A percentile compares a stretch with the other conserved stretches of the same genome.
Conservation (phyloP, 306 rosid genomes). For the Prunus campanulata region DNA sequence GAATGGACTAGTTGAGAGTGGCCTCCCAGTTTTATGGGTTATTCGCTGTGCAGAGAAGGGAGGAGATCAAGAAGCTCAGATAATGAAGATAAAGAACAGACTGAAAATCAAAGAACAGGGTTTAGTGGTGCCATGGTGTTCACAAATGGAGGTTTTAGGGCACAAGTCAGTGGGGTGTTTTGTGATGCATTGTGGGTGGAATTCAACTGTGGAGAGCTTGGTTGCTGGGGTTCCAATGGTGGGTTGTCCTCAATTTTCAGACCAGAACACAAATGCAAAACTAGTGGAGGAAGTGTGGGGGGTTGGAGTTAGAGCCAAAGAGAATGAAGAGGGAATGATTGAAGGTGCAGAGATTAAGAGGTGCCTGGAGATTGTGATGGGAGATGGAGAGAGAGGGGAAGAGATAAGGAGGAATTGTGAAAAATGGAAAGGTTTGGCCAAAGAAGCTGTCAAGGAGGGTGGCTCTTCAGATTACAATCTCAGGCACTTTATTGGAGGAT, state of each 20-base stretch:
- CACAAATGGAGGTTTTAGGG: conserved; percentile 51
- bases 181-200: conserved; percentile 61
- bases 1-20: conserved; percentile 42
- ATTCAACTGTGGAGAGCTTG: conserved; percentile 48
- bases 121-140: conserved; percentile 51
- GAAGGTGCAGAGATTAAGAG: conserved; percentile 34
- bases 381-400: conserved; percentile 19
- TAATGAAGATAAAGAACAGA: background rate
- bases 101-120: conserved; percentile 28
- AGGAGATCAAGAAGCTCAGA: conserved; percentile 7
- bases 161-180: conserved; percentile 50
- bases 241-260: conserved; percentile 49
- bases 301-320: conserved; percentile 39
- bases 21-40: conserved; percentile 54
- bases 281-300: conserved; percentile 44
- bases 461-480: conserved; percentile 31
- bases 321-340: conserved; percentile 36
- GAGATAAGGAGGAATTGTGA: conserved; percentile 25
- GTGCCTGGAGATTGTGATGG: conserved; percentile 53
- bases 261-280: conserved; percentile 57
- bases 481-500: conserved; percentile 1
- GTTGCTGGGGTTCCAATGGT: conserved; percentile 49
- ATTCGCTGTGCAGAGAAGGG: conserved; percentile 18
- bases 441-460: conserved; percentile 16
- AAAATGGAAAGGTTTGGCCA: conserved; percentile 36